Conservation (phyloP, 2,329 filamentous ascomycete genomes). For the Ceratocystis cubensis region DNA sequence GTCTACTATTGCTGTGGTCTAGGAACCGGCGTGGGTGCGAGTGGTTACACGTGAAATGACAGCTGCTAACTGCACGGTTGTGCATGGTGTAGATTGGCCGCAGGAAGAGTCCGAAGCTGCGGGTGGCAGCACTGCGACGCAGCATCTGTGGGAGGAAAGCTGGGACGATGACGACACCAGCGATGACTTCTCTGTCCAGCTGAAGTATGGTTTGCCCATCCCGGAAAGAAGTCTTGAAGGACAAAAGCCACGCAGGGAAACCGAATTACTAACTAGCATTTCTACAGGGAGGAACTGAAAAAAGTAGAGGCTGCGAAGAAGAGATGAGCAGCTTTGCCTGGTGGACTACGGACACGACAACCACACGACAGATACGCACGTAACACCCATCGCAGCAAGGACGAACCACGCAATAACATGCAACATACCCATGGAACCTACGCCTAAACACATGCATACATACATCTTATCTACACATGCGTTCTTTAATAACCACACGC, state of each 20-base stretch:
- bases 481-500: not conserved
- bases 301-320: conserved; percentile 73
- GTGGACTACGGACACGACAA: not conserved
- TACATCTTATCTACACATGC: not conserved
- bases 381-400: not conserved
- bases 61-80: conserved; percentile 8
- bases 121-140: conserved; percentile 50
- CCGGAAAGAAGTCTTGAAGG: not conserved
- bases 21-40: not conserved
- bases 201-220: conserved; percentile 53
- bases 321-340: conserved; percentile 31
- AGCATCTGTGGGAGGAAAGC: conserved; percentile 96
- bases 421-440: not conserved
- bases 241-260: not conserved
- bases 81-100: conserved; percentile 59
- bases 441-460: not conserved
- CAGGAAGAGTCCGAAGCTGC: conserved; percentile 81
- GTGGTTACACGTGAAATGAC: not conserved
- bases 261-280: conserved; percentile 19
- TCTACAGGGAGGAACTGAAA: conserved; percentile 70
- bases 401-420: not conserved
- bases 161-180: conserved; percentile 98
- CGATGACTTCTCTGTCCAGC: conserved; percentile 88
- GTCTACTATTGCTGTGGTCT: not conserved
- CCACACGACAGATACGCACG: conserved; percentile 1